Conservation (phyloP, 345 rosid genomes). For the Adansonia digitata region DNA sequence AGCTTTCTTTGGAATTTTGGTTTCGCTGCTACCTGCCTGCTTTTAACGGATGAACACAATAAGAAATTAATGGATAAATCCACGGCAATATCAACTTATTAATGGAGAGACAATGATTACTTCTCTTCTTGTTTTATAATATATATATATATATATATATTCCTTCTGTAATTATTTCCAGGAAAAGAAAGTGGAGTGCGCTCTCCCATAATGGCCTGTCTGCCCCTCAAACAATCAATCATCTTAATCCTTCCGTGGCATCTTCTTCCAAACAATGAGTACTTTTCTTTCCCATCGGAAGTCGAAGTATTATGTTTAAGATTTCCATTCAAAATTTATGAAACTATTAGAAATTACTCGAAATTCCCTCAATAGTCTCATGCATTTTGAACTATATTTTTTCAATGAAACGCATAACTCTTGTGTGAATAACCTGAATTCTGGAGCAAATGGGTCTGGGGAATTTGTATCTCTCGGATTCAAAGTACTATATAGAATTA, state of each 20-base stretch:
- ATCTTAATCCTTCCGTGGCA: background rate
- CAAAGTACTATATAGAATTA: conserved; percentile 4
- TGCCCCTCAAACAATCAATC: background rate
- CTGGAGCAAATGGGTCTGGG: background rate
- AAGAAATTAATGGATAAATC: conserved; percentile 14
- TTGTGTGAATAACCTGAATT: background rate
- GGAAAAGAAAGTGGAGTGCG: background rate
- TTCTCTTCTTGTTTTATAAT: background rate
- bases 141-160: too few relatives aligned
- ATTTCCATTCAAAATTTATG: background rate
- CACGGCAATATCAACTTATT: conserved; percentile 2
- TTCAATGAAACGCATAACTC: background rate
- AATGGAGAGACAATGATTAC: conserved; percentile 1
- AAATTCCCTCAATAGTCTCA: too few relatives aligned
- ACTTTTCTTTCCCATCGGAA: too few relatives aligned
- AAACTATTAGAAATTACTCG: too few relatives aligned
- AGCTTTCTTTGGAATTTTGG: conserved; percentile 43
- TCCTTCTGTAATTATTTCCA: background rate
- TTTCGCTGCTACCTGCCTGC: background rate
- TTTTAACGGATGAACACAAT: conserved; percentile 17
- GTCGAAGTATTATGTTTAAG: too few relatives aligned
- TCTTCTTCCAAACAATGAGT: background rate
- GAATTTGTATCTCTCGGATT: background rate
- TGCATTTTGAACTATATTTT: too few relatives aligned
- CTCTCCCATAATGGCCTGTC: background rate